phyloP scores from a whole-genome alignment of 2,329 filamentous ascomycete genomes.

The Chaetomium olivaceum region DNA sequence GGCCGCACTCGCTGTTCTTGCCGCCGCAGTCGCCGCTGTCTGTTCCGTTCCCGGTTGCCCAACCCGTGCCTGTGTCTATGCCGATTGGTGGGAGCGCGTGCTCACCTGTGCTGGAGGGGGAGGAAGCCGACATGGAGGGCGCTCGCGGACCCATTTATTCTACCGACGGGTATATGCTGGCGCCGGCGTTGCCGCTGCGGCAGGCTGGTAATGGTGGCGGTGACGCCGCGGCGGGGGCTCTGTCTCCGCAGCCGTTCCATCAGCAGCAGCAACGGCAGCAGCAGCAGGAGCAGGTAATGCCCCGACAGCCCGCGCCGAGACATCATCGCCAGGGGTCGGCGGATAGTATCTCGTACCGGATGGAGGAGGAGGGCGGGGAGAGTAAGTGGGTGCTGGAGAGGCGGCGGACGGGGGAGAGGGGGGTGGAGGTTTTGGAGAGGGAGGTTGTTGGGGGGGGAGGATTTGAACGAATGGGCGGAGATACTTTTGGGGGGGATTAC shows the following conservation, averaged over 20 bases:
- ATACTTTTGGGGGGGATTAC: too few relatives aligned
- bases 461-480: neutral
- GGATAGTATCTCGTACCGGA: constrained; percentile 69
- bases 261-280: too few relatives aligned
- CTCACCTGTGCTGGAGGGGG: constrained; percentile 45
- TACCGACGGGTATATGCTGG: constrained; percentile 22
- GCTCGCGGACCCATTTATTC: neutral
- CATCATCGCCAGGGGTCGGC: constrained; percentile 51
- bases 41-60: constrained; percentile 24
- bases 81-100: constrained; percentile 34
- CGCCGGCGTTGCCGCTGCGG: constrained; percentile 32
- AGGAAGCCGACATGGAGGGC: constrained; percentile 35
- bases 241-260: too few relatives aligned
- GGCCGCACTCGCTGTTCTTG: constrained; percentile 22
- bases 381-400: constrained; percentile 37
- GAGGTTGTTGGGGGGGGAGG: constrained; percentile 1
- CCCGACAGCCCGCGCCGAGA: neutral
- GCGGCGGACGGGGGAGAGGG: neutral
- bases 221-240: too few relatives aligned
- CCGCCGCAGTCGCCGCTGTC: constrained; percentile 19
- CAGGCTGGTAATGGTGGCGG: constrained; percentile 23
- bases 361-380: constrained; percentile 62
- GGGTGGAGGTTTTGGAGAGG: neutral
- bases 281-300: constrained; percentile 32
- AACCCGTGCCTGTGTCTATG: constrained; percentile 25